Base-by-base conservation (phyloP, 2,329 filamentous ascomycete species). In the Teratosphaeria pseudoeucalypti region DNA sequence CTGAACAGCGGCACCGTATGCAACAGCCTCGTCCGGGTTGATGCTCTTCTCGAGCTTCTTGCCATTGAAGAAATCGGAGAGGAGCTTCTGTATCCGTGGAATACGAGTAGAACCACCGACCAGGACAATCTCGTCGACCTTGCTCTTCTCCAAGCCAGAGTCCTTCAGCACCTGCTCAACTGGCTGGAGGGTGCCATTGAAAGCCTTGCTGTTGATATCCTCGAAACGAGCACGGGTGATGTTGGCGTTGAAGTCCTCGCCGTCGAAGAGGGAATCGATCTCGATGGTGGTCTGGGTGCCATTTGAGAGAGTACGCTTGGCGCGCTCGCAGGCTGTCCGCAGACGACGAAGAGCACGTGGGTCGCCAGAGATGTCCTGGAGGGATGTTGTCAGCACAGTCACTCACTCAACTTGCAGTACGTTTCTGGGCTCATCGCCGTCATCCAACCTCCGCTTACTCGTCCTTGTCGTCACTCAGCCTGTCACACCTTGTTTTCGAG, bases 21-120 rank as follows among this genome's bases (percentile, higher is more conserved):
- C 94, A 73, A 99, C 94, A 70, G 94, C 94, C 84, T 99, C 94
- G 75, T 99, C 94, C 72, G 94, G 94, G 86, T 99, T 99, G 83
- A 97, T 97, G 83, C 89, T 94, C 81, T 96, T 97, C 86, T 97
- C 92, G 68, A 96, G 90, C 88, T 99, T 96, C 90, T 99, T 99
- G 80, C 92, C 92, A 77, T 95, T 89, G 82, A 99, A 99, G 85
- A 92, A 96, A 80, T 99, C 94, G 81, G 87, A 92, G 68, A 99
- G 87, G 68, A 99, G 88, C 86, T 97, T 97, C 87, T 99, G 94
- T 78, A 99, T 95, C 77, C 87, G 86, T 74, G 94, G 94, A 71
- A 99, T 99, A 90, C 94, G 94, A 73, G 94, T 99, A 65, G 92
- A 96, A 71, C 94, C 94, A 86, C 94, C 94, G 74, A 99, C 94